These are phyloP conservation scores for Trichophaea hybrida DNA, from an alignment of 2,329 filamentous ascomycete species.

Conservation along the genomic window DNA sequence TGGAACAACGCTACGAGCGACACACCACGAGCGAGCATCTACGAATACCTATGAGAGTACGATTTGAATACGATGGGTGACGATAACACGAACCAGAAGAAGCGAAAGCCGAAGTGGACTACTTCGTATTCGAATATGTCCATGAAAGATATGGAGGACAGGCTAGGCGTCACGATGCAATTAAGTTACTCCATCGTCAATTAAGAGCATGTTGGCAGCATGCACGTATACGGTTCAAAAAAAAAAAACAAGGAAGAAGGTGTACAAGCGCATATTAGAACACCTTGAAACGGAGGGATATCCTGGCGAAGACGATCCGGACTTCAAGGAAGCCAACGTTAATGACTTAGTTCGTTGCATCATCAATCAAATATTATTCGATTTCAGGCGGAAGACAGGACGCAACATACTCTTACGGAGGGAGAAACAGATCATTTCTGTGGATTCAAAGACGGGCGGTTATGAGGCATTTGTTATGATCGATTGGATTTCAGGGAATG, in stretches of 20 bases:
- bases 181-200: background rate
- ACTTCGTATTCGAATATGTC: conserved; percentile 6
- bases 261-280: background rate
- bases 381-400: background rate
- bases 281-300: background rate
- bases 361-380: background rate
- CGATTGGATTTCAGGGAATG: background rate
- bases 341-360: background rate
- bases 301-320: background rate
- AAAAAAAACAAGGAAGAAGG: background rate
- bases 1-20: background rate
- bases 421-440: conserved; percentile 7
- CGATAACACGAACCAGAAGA: background rate
- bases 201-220: conserved; percentile 1
- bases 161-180: background rate
- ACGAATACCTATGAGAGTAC: background rate
- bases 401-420: background rate
- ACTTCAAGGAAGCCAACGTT: conserved; percentile 6
- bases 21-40: background rate
- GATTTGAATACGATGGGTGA: background rate
- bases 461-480: background rate
- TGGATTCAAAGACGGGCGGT: background rate
- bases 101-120: conserved; percentile 3
- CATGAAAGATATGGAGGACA: conserved; percentile 8
- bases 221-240: background rate